phyloP scores from a whole-genome alignment of 1,139 yeast species.

The Candida sp. region DNA sequence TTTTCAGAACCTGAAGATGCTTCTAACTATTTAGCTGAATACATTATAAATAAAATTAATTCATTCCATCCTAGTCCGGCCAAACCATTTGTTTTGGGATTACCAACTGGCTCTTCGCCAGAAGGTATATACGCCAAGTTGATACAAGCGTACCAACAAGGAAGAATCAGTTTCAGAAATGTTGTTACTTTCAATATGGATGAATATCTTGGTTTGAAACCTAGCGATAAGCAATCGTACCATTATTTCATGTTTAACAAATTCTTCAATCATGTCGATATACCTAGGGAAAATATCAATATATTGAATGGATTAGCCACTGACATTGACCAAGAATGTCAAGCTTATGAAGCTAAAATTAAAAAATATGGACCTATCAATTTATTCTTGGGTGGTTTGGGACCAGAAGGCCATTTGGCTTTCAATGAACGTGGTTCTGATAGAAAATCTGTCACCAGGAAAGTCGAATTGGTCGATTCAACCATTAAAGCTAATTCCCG shows the following conservation, averaged over 20 bases:
- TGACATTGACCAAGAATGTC: conserved; percentile 48
- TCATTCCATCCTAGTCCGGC: conserved; percentile 43
- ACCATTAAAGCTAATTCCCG: conserved; percentile 58
- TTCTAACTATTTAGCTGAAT: conserved; percentile 47
- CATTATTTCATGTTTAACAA: conserved; percentile 61
- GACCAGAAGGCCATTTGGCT: conserved; percentile 66
- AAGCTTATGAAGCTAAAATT: conserved; percentile 48
- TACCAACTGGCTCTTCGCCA: conserved; percentile 68
- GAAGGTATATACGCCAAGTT: conserved; percentile 53
- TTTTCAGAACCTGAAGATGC: conserved; percentile 43
- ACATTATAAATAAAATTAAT: conserved; percentile 44
- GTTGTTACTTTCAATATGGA: conserved; percentile 67
- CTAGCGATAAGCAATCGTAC: conserved; percentile 51
- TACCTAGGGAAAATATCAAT: conserved; percentile 52
- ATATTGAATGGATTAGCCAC: conserved; percentile 53
- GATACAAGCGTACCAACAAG: conserved; percentile 43
- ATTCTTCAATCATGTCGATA: conserved; percentile 57
- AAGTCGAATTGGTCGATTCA: conserved; percentile 46
- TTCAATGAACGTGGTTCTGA: conserved; percentile 60
- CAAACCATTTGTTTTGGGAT: conserved; percentile 56
- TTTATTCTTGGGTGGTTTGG: conserved; percentile 60
- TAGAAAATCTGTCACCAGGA: conserved; percentile 45
- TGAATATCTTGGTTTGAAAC: conserved; percentile 52
- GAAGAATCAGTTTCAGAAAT: conserved; percentile 46
- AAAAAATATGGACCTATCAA: conserved; percentile 50